Evolutionary conservation across 345 rosid species (phyloP).

Genomic region (Geranium rotundifolium): DNA sequence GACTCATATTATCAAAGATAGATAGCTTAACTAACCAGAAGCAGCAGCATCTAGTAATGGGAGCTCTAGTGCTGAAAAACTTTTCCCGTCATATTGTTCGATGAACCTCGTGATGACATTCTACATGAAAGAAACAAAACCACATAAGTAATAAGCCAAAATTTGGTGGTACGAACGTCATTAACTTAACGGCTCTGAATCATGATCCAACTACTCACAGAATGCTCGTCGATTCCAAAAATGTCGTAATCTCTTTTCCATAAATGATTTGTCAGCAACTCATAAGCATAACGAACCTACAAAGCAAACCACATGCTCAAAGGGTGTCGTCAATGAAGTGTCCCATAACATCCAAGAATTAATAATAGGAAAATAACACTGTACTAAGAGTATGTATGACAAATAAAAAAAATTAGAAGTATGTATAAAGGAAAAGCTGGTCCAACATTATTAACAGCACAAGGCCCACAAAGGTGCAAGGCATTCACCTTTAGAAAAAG

Average conservation of each 20-base stretch:
- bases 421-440: neutral
- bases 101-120: constrained; percentile 37
- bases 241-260: constrained; percentile 83
- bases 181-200: neutral
- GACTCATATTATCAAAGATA: neutral
- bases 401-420: too few species aligned
- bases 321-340: neutral
- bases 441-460: neutral
- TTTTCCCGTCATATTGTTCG: constrained; percentile 34
- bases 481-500: too few species aligned
- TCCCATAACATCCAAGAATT: neutral
- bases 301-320: constrained; percentile 10
- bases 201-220: constrained; percentile 35
- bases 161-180: neutral
- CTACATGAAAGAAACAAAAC: constrained; percentile 28
- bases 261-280: constrained; percentile 50
- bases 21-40: constrained; percentile 42
- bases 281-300: constrained; percentile 79
- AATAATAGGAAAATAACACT: neutral
- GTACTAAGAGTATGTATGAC: neutral
- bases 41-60: constrained; percentile 47
- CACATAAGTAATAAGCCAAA: neutral
- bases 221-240: constrained; percentile 67
- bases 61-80: constrained; percentile 31
- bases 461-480: too few species aligned